Base-by-base conservation (phyloP, 2,329 filamentous ascomycete species). In the Botrytis elliptica region DNA sequence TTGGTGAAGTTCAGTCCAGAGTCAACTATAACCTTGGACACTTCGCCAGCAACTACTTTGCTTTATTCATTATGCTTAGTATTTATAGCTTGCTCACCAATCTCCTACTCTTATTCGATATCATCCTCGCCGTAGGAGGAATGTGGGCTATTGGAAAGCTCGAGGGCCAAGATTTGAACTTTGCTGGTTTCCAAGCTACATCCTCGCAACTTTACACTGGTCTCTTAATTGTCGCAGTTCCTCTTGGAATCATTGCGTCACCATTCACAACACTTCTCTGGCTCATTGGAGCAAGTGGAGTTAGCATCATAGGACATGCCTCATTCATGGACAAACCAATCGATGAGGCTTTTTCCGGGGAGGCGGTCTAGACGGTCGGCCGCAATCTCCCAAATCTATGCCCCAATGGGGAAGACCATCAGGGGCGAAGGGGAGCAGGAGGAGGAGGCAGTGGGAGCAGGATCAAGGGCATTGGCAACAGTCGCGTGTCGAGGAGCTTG, bases 321-420 rank as follows among this genome's bases (percentile, higher is more conserved):
- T 89, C 94, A 77, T 90, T 98, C 83, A 91, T 98, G 92, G 95
- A 98, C 84, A 98, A 97, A 89, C 95, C 95, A 75, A 97, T 98
- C 87, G 96, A 98, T 91, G 95, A 97, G 95, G 95, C 95, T 98
- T 99, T 99, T 98, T 98, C 95, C 89, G 96, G 97, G 95, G 96
- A 99, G 95, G 95, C 96, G 95, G 96, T 99, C 93, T 99, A 98
- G 91, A 89, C 97, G 95, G 95, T 98, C 96, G 95, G 94, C 95
- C 95, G 96, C 96, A 92, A 96, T 92, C 95, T 97, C 95, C 95
- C 89, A 88, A 91, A 90, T 86, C 84, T 88, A 91, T 92, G 94
- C 94, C 95, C 93, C 91, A 87, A 90, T 95, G 93, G 95, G 95
- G 95, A 98, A 98, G 95, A 98, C 94, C 94, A 96, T 93, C 93